A percentile compares a stretch with the other conserved stretches of the same genome.
These are phyloP conservation scores for Niveomyces coronatus DNA, from an alignment of 2,329 filamentous ascomycete genomes.

Conservation along the genomic window DNA sequence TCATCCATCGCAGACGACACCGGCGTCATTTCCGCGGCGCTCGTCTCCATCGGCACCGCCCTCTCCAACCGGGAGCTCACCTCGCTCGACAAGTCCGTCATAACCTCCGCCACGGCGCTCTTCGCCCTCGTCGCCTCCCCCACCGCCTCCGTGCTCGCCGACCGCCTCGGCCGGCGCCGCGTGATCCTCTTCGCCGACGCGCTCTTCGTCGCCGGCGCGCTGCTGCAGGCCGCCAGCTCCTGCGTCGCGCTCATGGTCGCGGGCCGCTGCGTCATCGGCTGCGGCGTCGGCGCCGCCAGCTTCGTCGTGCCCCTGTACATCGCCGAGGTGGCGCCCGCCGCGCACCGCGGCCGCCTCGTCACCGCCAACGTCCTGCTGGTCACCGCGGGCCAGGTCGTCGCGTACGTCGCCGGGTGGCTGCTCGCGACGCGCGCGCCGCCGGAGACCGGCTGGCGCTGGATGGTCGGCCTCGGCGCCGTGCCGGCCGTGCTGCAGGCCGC, in stretches of 20 bases:
- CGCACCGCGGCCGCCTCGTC: constrained; percentile 67
- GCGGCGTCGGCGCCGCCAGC: constrained; percentile 64
- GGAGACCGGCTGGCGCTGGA: constrained; percentile 70
- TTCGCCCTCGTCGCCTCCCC: constrained; percentile 56
- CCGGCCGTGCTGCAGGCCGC: constrained; percentile 64
- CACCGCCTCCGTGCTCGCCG: constrained; percentile 53
- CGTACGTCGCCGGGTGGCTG: constrained; percentile 74
- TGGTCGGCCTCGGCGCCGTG: constrained; percentile 75
- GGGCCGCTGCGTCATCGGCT: constrained; percentile 59
- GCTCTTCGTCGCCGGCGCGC: constrained; percentile 58
- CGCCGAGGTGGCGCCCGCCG: constrained; percentile 70
- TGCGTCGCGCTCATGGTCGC: constrained; percentile 55
- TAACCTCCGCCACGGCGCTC: constrained; percentile 59
- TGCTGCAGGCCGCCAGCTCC: constrained; percentile 49
- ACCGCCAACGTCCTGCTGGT: constrained; percentile 76
- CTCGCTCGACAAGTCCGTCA: constrained; percentile 57
- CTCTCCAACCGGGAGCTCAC: constrained; percentile 47
- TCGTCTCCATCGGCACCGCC: constrained; percentile 52
- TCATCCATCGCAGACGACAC: constrained; percentile 42
- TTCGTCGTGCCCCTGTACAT: constrained; percentile 85
- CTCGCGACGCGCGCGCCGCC: constrained; percentile 47
- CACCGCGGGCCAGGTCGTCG: constrained; percentile 79
- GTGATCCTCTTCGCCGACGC: constrained; percentile 54
- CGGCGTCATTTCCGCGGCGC: constrained; percentile 57
- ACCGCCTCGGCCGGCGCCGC: constrained; percentile 48